phyloP scores from a whole-genome alignment of 176 grass and related monocot species.

The Aegilops speltoides region DNA sequence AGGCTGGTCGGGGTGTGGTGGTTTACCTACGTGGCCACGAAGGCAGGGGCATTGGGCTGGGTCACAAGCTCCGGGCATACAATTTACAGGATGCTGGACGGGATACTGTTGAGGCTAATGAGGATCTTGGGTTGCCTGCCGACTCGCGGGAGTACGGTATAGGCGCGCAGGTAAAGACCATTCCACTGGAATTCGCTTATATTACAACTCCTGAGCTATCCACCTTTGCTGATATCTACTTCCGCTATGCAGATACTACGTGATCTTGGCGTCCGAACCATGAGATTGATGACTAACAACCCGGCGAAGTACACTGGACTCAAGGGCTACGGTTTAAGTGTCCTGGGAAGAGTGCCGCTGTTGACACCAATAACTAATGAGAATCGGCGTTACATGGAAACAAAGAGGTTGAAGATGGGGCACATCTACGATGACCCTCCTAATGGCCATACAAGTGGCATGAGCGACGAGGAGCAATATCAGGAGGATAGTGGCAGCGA shows the following conservation, averaged over 20 bases:
- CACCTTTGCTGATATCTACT: constrained; percentile 1
- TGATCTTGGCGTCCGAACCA: constrained; percentile 85
- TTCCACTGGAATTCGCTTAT: not conserved
- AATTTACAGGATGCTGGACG: constrained; percentile 84
- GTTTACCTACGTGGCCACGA: constrained; percentile 93
- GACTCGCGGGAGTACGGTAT: constrained; percentile 90
- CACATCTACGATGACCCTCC: constrained; percentile 59
- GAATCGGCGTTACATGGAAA: constrained; percentile 81
- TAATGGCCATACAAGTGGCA: constrained; percentile 29
- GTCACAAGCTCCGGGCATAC: constrained; percentile 93
- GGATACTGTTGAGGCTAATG: constrained; percentile 94
- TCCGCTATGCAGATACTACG: constrained; percentile 62
- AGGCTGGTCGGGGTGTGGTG: constrained; percentile 79
- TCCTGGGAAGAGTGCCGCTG: constrained; percentile 71
- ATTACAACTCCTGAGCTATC: constrained; percentile 12
- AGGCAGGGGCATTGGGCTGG: constrained; percentile 86
- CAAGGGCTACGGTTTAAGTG: constrained; percentile 91
- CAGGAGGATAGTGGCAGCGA: not conserved
- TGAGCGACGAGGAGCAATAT: not conserved
- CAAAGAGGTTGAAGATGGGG: constrained; percentile 83
- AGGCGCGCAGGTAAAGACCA: constrained; percentile 71
- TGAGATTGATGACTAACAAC: constrained; percentile 93
- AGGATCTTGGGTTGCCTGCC: constrained; percentile 87
- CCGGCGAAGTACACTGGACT: constrained; percentile 80
- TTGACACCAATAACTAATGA: constrained; percentile 91